Evolutionary conservation across 1,139 yeast species (phyloP).

Genomic region (Sugiyamaella pinicola): DNA sequence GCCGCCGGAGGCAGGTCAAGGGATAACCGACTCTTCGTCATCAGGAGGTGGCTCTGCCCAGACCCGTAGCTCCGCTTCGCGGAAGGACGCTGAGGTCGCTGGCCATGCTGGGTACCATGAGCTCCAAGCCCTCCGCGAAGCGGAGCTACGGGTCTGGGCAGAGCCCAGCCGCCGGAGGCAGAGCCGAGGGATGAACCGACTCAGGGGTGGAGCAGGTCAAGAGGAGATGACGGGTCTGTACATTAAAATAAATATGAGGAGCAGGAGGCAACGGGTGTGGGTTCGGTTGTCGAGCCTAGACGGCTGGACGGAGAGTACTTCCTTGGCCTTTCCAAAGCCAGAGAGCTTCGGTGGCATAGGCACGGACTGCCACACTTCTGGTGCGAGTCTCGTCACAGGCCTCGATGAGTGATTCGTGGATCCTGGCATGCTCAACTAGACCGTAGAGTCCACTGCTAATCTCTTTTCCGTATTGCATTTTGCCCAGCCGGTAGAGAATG

Average conservation of each 20-base stretch:
- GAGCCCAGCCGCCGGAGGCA: too few relatives aligned
- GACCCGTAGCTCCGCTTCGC: too few relatives aligned
- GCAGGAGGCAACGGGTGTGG: not conserved
- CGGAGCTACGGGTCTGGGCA: too few relatives aligned
- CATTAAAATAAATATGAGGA: not conserved
- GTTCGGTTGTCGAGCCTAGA: conserved; percentile 21
- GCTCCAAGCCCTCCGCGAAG: too few relatives aligned
- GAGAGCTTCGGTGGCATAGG: conserved; percentile 87
- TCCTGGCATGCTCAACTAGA: conserved; percentile 61
- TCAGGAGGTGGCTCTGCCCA: too few relatives aligned
- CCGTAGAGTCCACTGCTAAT: conserved; percentile 75
- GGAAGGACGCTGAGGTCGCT: too few relatives aligned
- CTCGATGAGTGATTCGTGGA: conserved; percentile 70
- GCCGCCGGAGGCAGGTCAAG: not conserved
- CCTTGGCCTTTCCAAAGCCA: conserved; percentile 92
- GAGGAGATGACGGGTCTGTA: too few relatives aligned
- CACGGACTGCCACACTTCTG: conserved; percentile 71
- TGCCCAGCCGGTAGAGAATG: conserved; percentile 76
- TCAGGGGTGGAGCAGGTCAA: too few relatives aligned
- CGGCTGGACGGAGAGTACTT: conserved; percentile 34
- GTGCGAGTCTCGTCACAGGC: conserved; percentile 73
- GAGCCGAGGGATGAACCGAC: too few relatives aligned
- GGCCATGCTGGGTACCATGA: too few relatives aligned
- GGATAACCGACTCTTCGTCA: not conserved
- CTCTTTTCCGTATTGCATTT: conserved; percentile 51